These are phyloP conservation scores for Exophiala spinifera DNA, from an alignment of 2,329 filamentous ascomycete genomes.

Conservation along the genomic window DNA sequence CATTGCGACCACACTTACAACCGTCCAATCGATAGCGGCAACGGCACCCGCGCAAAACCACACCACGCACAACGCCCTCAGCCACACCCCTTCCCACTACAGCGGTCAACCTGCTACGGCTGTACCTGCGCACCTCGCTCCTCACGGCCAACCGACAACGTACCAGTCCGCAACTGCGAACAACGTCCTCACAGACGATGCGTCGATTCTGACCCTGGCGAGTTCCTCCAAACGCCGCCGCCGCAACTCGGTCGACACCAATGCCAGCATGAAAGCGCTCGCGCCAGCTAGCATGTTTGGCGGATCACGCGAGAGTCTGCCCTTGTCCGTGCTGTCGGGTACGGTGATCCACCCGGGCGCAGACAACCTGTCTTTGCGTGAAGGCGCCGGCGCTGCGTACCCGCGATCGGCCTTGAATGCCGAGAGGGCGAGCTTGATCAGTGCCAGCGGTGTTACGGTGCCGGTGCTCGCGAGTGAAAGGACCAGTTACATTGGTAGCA, in stretches of 20 bases:
- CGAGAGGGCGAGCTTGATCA: conserved; percentile 69
- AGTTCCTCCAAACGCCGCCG: conserved; percentile 63
- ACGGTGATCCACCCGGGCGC: conserved; percentile 48
- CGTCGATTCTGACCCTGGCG: conserved; percentile 62
- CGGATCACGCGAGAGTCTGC: conserved; percentile 61
- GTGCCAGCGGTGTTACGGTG: conserved; percentile 61
- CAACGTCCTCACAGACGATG: conserved; percentile 63
- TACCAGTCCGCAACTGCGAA: conserved; percentile 62
- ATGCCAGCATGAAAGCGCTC: conserved; percentile 63
- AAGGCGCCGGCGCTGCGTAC: conserved; percentile 41
- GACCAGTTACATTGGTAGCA: conserved; percentile 72
- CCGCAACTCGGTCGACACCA: conserved; percentile 62
- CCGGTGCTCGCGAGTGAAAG: conserved; percentile 69
- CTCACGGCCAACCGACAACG: conserved; percentile 52
- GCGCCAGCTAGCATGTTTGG: conserved; percentile 64
- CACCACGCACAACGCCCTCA: conserved; percentile 11
- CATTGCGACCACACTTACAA: conserved; percentile 63
- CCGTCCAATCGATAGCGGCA: conserved; percentile 60
- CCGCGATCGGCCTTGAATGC: conserved; percentile 54
- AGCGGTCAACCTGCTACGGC: conserved; percentile 60
- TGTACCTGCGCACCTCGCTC: conserved; percentile 57
- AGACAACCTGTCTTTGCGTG: conserved; percentile 36
- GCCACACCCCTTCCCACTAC: conserved; percentile 49
- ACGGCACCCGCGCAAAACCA: conserved; percentile 48
- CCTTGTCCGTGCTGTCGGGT: conserved; percentile 59